These are phyloP conservation scores for Fomitopsis schrenkii DNA, from an alignment of 1,284 basidiomycete genomes.

Conservation along the genomic window DNA sequence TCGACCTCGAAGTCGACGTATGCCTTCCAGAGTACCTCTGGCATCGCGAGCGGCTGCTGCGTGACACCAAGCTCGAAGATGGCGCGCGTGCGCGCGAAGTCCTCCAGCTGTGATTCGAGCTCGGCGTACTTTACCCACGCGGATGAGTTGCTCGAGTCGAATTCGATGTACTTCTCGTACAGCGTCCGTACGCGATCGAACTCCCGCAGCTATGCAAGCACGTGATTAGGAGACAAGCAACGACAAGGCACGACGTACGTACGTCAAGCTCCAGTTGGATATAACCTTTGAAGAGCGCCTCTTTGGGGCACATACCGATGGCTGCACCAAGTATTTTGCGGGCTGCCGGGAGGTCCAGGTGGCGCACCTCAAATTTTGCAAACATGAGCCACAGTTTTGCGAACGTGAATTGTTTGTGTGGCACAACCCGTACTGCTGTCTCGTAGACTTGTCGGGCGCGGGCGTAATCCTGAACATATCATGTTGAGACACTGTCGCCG, in stretches of 20 bases:
- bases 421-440: conserved; percentile 71
- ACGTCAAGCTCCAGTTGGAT: conserved; percentile 91
- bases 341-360: conserved; percentile 79
- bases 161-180: conserved; percentile 96
- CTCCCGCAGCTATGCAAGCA: conserved; percentile 66
- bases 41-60: conserved; percentile 93
- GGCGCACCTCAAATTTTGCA: conserved; percentile 89
- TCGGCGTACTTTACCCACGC: conserved; percentile 99
- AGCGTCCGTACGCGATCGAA: conserved; percentile 92
- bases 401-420: conserved; percentile 96
- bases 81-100: conserved; percentile 87
- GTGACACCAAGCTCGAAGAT: conserved; percentile 96
- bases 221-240: neutral
- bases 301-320: conserved; percentile 96
- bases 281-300: conserved; percentile 90
- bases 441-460: conserved; percentile 91
- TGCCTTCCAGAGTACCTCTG: conserved; percentile 96
- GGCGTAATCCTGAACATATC: conserved; percentile 60
- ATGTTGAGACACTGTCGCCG: neutral
- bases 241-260: conserved; percentile 27
- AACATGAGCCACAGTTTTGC: conserved; percentile 93
- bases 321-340: conserved; percentile 88
- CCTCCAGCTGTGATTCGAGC: conserved; percentile 89
- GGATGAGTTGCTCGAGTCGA: conserved; percentile 83
- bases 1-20: conserved; percentile 98